Percentiles rank a stretch among this genome's conserved stretches.
Conservation (phyloP, 1,284 basidiomycete genomes). For the Melampsora americana region DNA sequence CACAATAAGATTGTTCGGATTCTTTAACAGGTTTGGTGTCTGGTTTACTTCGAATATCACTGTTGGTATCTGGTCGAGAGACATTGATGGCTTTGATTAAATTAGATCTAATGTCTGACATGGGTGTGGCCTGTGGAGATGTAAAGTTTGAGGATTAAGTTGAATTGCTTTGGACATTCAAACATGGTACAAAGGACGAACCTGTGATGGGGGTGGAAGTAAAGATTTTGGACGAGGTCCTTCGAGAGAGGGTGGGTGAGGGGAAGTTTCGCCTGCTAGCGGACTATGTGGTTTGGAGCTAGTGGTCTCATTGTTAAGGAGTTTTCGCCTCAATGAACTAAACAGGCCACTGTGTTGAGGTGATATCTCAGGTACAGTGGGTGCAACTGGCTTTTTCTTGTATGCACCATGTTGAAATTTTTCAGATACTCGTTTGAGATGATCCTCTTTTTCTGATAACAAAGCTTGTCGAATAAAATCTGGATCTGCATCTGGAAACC, state of each 20-base stretch:
- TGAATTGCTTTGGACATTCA: background rate
- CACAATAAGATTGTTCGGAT: constrained; percentile 55
- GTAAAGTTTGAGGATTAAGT: background rate
- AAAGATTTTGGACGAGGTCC: background rate
- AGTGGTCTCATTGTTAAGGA: constrained; percentile 17
- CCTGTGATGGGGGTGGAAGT: background rate
- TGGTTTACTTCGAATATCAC: constrained; percentile 52
- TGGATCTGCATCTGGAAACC: constrained; percentile 43
- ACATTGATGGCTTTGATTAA: constrained; percentile 54
- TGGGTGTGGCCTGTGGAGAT: constrained; percentile 50
- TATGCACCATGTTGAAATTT: constrained; percentile 43
- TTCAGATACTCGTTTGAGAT: constrained; percentile 38
- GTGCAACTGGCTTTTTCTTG: constrained; percentile 7
- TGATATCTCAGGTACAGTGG: constrained; percentile 16
- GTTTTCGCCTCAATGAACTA: constrained; percentile 31
- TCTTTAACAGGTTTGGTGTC: constrained; percentile 54
- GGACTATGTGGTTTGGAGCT: constrained; percentile 11
- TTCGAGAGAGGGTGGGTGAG: background rate
- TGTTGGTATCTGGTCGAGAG: constrained; percentile 54
- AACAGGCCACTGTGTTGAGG: constrained; percentile 41
- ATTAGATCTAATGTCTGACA: constrained; percentile 53
- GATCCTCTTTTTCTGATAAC: constrained; percentile 32
- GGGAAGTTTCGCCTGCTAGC: constrained; percentile 26
- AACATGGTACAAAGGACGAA: background rate
- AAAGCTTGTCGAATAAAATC: constrained; percentile 31